Percentiles rank a stretch among this genome's conserved stretches.
Evolutionary conservation across 2,329 filamentous ascomycete genomes (phyloP).

Genomic region (Colletotrichum spaethianum): DNA sequence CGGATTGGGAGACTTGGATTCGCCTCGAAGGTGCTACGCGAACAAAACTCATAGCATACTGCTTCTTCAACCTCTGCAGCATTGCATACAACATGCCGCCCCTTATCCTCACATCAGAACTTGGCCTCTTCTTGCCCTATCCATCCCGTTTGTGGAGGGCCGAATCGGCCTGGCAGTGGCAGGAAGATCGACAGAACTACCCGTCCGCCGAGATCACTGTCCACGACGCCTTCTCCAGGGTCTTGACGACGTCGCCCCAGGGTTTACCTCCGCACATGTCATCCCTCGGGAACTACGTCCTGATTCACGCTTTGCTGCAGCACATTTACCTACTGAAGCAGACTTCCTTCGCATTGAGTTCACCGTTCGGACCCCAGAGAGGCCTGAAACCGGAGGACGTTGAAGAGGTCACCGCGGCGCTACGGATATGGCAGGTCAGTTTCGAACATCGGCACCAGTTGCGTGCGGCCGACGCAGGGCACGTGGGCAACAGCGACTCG

Average conservation of each 20-base stretch:
- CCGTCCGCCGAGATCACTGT: constrained; percentile 67
- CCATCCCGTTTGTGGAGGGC: constrained; percentile 71
- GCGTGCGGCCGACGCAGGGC: constrained; percentile 63
- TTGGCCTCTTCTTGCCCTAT: constrained; percentile 69
- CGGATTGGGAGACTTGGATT: constrained; percentile 74
- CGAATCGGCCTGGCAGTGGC: constrained; percentile 72
- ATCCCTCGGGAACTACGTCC: constrained; percentile 77
- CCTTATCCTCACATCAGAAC: constrained; percentile 69
- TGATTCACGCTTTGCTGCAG: constrained; percentile 80
- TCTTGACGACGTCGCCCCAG: constrained; percentile 67
- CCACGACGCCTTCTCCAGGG: constrained; percentile 69
- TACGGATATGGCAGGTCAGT: constrained; percentile 71
- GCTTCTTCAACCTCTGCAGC: constrained; percentile 75
- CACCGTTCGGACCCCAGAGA: constrained; percentile 65
- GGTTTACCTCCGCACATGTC: constrained; percentile 66
- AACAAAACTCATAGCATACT: constrained; percentile 73
- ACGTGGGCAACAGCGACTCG: constrained; percentile 63
- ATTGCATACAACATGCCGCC: constrained; percentile 74
- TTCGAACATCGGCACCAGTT: constrained; percentile 70
- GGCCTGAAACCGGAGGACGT: constrained; percentile 69
- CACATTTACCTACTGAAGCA: constrained; percentile 80
- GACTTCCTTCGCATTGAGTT: constrained; percentile 66
- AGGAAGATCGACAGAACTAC: constrained; percentile 67
- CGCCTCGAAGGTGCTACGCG: constrained; percentile 69
- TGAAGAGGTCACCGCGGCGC: constrained; percentile 68